Evolutionary conservation across 208 protist genomes (phyloP).

Genomic region (Crithidia fasciculata): DNA sequence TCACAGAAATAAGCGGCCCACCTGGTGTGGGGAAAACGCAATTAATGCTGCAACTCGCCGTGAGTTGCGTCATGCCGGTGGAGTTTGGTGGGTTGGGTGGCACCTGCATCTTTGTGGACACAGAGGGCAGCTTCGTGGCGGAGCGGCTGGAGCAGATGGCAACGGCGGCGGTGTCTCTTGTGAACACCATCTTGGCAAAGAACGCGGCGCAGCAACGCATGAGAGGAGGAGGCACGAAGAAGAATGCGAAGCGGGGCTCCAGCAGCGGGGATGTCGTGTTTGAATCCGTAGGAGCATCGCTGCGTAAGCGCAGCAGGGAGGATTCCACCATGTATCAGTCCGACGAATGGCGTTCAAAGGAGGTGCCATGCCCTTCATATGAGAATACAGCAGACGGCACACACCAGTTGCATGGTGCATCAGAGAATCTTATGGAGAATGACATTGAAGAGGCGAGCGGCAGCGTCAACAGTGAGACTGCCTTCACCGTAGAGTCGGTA

Average conservation of each 20-base stretch:
- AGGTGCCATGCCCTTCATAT: not conserved
- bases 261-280: too few species aligned
- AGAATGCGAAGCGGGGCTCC: not conserved
- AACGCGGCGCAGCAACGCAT: not conserved
- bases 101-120: conserved; percentile 88
- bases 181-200: conserved; percentile 24
- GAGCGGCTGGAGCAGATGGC: conserved; percentile 82
- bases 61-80: conserved; percentile 70
- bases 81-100: conserved; percentile 78
- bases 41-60: conserved; percentile 86
- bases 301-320: too few species aligned
- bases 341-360: too few species aligned
- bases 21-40: conserved; percentile 94
- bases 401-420: too few species aligned
- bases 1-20: conserved; percentile 88
- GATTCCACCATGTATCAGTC: too few species aligned
- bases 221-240: not conserved
- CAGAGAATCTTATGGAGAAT: too few species aligned
- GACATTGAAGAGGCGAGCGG: too few species aligned
- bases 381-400: too few species aligned
- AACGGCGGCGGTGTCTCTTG: conserved; percentile 51
- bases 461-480: not conserved
- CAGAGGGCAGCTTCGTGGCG: conserved; percentile 89
- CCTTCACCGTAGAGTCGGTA: conserved; percentile 55
- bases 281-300: too few species aligned